Evolutionary conservation across 2,329 filamentous ascomycete species (phyloP).

Genomic region (Trichoderma cornu-damae): DNA sequence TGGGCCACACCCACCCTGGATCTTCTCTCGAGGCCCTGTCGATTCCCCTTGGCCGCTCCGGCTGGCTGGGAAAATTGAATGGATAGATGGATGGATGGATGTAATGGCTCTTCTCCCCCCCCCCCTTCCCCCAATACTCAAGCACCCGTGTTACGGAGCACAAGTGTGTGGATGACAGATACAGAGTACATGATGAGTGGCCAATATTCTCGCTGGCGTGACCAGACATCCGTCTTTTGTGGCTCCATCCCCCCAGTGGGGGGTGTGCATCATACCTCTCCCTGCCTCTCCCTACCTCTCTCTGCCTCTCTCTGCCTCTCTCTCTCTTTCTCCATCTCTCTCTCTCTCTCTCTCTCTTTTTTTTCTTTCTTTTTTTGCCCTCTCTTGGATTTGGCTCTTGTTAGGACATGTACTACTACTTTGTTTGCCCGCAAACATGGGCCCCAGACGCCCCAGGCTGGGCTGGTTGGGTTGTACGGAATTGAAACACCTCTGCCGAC

Average conservation of each 20-base stretch:
- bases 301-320: too few species aligned
- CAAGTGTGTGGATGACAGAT: not conserved
- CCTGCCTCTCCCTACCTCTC: too few species aligned
- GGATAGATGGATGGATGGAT: not conserved
- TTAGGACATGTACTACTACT: not conserved
- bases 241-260: not conserved
- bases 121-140: not conserved
- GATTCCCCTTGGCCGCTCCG: constrained; percentile 2
- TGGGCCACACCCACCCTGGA: not conserved
- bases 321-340: too few species aligned
- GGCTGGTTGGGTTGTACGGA: not conserved
- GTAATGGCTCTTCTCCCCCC: not conserved
- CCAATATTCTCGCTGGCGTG: constrained; percentile 7
- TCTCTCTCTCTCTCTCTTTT: too few species aligned
- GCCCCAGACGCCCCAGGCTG: not conserved
- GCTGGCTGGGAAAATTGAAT: not conserved
- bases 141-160: not conserved
- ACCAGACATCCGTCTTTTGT: not conserved
- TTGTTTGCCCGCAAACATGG: not conserved
- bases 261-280: not conserved
- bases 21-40: not conserved
- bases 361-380: not conserved
- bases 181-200: not conserved
- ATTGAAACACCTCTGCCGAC: not conserved
- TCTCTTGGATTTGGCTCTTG: not conserved